Percentiles rank a stretch among this genome's conserved stretches.
These are phyloP conservation scores for Scedosporium minutisporum DNA, from an alignment of 2,329 filamentous ascomycete species.

Conservation along the genomic window DNA sequence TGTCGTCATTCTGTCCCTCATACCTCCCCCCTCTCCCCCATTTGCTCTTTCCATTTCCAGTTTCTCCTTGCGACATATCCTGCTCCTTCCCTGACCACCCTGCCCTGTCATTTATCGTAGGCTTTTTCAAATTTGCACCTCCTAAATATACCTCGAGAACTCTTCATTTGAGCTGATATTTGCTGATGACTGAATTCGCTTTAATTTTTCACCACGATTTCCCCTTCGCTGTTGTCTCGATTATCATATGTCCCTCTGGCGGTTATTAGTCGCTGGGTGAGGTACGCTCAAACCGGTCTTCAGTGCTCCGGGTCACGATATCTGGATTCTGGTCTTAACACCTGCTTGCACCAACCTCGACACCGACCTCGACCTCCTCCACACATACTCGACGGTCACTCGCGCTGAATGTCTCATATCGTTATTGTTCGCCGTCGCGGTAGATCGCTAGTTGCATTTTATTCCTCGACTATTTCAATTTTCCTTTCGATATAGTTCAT, in stretches of 20 bases:
- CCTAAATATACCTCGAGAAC: background rate
- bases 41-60: background rate
- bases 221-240: background rate
- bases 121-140: background rate
- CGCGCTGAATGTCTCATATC: background rate
- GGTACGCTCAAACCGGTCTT: background rate
- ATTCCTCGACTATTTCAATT: background rate
- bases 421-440: background rate
- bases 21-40: background rate
- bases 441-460: background rate
- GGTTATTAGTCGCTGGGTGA: background rate
- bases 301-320: background rate
- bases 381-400: background rate
- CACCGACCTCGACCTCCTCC: background rate
- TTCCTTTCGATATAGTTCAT: background rate
- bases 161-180: background rate
- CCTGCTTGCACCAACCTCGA: background rate
- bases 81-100: background rate
- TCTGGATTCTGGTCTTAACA: background rate
- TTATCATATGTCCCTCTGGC: background rate
- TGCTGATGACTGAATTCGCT: background rate
- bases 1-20: conserved; percentile 5
- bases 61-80: background rate
- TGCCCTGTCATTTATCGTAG: background rate
- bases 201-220: background rate